These are phyloP conservation scores for Fusarium robinianum DNA, from an alignment of 2,329 filamentous ascomycete genomes.

Conservation along the genomic window DNA sequence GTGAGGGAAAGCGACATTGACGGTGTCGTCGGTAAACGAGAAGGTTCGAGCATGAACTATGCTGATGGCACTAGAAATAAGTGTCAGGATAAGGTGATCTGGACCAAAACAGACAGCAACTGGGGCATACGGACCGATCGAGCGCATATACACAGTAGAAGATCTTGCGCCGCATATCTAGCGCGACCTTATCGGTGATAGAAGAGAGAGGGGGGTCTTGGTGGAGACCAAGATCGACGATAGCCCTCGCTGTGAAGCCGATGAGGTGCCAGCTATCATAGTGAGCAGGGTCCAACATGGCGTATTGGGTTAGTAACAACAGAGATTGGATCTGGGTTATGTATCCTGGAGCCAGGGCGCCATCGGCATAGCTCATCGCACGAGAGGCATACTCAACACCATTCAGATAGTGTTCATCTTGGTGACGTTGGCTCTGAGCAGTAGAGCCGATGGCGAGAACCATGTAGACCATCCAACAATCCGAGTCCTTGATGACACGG, in stretches of 20 bases:
- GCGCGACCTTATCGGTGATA: conserved; percentile 66
- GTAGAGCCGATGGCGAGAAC: conserved; percentile 82
- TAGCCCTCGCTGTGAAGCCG: conserved; percentile 83
- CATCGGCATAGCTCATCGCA: conserved; percentile 78
- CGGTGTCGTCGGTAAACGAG: conserved; percentile 89
- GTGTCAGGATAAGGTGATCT: conserved; percentile 28
- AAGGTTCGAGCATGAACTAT: conserved; percentile 87
- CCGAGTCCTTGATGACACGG: conserved; percentile 66
- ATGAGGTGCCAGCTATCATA: conserved; percentile 95
- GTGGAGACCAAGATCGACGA: conserved; percentile 89
- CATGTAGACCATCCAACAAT: conserved; percentile 88
- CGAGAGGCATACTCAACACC: conserved; percentile 61
- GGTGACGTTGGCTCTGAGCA: conserved; percentile 70
- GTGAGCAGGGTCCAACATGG: conserved; percentile 85
- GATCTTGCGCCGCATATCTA: conserved; percentile 79
- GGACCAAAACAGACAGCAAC: background rate
- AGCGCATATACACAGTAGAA: conserved; percentile 92
- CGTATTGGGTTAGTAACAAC: conserved; percentile 83
- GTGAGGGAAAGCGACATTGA: conserved; percentile 77
- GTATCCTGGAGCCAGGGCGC: conserved; percentile 83
- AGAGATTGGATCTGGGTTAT: conserved; percentile 86
- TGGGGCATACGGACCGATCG: conserved; percentile 68
- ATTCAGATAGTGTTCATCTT: conserved; percentile 64
- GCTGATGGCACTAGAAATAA: conserved; percentile 70
- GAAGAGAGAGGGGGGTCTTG: conserved; percentile 82